phyloP scores from a whole-genome alignment of 2,329 filamentous ascomycete species.

The Cladosporium cucumerinum region DNA sequence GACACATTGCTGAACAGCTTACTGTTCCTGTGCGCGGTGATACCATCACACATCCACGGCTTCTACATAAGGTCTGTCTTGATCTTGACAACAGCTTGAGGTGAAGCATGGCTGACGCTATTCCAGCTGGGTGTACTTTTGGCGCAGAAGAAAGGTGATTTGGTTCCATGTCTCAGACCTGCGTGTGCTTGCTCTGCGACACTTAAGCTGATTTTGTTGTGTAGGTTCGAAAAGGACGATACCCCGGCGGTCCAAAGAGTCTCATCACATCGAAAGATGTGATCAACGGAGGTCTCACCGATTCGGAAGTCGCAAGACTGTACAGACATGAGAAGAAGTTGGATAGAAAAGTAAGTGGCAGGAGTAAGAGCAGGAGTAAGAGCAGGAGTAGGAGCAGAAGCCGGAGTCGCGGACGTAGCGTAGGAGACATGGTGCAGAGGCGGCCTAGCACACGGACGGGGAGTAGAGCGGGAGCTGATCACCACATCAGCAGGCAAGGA shows the following conservation, averaged over 20 bases:
- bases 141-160: conserved; percentile 35
- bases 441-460: neutral
- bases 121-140: conserved; percentile 37
- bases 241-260: conserved; percentile 36
- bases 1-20: conserved; percentile 39
- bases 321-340: conserved; percentile 25
- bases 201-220: neutral
- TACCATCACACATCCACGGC: conserved; percentile 41
- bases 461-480: conserved; percentile 1
- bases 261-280: conserved; percentile 38
- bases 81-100: neutral
- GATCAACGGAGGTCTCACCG: conserved; percentile 37
- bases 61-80: conserved; percentile 36
- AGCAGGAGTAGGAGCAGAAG: conserved; percentile 8
- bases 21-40: conserved; percentile 40
- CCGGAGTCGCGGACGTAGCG: neutral
- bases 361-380: conserved; percentile 10
- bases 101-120: neutral
- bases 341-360: conserved; percentile 11
- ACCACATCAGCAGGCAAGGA: neutral
- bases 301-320: conserved; percentile 32
- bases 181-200: neutral
- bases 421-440: neutral
- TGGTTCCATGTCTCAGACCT: neutral
- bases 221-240: conserved; percentile 37